Conservation (phyloP, 306 rosid species). For the Corylus americana region DNA sequence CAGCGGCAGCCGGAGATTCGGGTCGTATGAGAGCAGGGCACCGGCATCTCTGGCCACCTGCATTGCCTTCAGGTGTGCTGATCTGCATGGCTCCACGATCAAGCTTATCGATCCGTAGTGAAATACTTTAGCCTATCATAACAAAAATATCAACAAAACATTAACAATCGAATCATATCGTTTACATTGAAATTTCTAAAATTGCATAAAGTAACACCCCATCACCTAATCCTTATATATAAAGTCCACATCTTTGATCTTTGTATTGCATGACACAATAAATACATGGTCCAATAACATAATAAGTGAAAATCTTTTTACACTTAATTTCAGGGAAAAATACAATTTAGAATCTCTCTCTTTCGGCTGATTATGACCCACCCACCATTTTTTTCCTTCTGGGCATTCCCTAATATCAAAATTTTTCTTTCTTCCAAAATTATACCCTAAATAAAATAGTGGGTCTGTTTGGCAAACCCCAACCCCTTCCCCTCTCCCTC, state of each 20-base stretch:
- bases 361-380: neutral
- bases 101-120: conserved; percentile 94
- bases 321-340: neutral
- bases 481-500: no score
- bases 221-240: no score
- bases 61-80: conserved; percentile 92
- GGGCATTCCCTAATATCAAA: neutral
- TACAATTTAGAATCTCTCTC: neutral
- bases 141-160: neutral
- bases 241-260: no score
- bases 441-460: neutral
- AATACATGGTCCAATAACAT: no score
- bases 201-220: no score
- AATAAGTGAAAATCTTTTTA: no score
- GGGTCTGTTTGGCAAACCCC: no score
- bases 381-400: no score
- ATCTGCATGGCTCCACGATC: conserved; percentile 98
- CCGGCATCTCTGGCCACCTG: conserved; percentile 88
- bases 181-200: no score
- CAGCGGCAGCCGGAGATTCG: conserved; percentile 72
- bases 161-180: no score
- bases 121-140: conserved; percentile 70
- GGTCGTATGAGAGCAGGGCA: conserved; percentile 81
- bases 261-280: no score
- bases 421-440: neutral